A percentile compares a stretch with the other conserved stretches of the same genome.
Conservation (phyloP, 169 alveolate genomes). For the Plasmodium inui region DNA sequence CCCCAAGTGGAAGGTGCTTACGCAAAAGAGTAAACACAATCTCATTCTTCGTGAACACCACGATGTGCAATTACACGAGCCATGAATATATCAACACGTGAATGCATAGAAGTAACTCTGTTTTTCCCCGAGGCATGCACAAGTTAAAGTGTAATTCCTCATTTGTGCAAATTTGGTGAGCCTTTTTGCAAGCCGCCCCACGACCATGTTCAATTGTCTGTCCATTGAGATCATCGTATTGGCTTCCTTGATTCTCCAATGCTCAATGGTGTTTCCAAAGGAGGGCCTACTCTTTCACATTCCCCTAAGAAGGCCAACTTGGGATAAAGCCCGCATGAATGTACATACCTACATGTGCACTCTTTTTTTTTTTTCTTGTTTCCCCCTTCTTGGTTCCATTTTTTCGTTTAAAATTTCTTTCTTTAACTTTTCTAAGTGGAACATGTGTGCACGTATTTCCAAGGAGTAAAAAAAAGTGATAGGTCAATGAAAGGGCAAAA, state of each 20-base stretch:
- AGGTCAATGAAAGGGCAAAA: neutral
- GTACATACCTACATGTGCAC: neutral
- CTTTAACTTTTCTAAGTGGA: neutral
- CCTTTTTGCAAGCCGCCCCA: neutral
- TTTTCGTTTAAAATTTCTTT: neutral
- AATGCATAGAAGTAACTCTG: neutral
- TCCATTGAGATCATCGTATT: neutral
- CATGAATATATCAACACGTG: neutral
- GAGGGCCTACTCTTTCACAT: neutral
- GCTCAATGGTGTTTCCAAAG: neutral
- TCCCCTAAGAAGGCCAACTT: neutral
- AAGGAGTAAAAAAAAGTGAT: neutral
- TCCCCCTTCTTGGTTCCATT: neutral
- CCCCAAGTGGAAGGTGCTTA: neutral
- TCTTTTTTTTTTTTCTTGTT: neutral
- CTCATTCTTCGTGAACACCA: neutral
- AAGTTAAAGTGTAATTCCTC: neutral
- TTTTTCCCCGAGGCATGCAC: neutral
- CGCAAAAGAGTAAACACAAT: neutral
- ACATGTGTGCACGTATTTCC: neutral
- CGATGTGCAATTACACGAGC: neutral
- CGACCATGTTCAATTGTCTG: neutral
- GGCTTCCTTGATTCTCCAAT: neutral
- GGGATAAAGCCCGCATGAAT: neutral
- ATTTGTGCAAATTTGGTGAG: neutral